Conservation (phyloP, 768 basidiomycete species). For the Austroboletus eburneus region DNA sequence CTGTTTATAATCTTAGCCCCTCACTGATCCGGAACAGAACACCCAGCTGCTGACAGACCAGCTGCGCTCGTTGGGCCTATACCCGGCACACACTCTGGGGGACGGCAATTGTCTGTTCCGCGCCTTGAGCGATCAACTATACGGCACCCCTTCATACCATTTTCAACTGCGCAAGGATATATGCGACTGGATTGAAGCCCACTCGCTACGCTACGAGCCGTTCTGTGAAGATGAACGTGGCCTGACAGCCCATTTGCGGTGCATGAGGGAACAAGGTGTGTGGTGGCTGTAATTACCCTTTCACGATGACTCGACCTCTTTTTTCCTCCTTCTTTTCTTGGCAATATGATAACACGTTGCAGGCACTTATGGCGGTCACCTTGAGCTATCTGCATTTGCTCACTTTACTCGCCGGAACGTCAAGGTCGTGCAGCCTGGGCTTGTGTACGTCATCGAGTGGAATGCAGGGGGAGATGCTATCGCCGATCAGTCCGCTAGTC, state of each 20-base stretch:
- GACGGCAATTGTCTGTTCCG: slow-evolving; percentile 95
- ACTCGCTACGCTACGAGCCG: slow-evolving; percentile 72
- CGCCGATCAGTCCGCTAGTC: slow-evolving; percentile 24
- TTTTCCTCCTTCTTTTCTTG: no score
- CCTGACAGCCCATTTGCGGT: slow-evolving; percentile 63
- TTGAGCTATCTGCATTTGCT: slow-evolving; percentile 91
- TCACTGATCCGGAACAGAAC: slow-evolving; percentile 59
- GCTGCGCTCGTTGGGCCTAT: slow-evolving; percentile 74
- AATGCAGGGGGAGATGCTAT: slow-evolving; percentile 49
- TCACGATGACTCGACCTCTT: slow-evolving; percentile 7
- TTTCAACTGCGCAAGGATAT: slow-evolving; percentile 65
- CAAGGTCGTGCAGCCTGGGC: slow-evolving; percentile 89
- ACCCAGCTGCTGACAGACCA: slow-evolving; percentile 66
- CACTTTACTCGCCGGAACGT: slow-evolving; percentile 74
- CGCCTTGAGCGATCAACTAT: slow-evolving; percentile 83
- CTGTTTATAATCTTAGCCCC: slow-evolving; percentile 28
- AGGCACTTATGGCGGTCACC: slow-evolving; percentile 91
- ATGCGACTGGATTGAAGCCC: slow-evolving; percentile 74
- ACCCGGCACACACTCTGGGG: slow-evolving; percentile 82
- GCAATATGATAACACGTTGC: slow-evolving; percentile 13
- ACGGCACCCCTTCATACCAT: slow-evolving; percentile 71
- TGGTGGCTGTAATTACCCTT: slow-evolving; percentile 3
- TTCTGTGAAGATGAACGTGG: slow-evolving; percentile 88
- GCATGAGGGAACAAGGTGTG: slow-evolving; percentile 77
- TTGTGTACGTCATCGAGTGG: slow-evolving; percentile 90